Conservation (phyloP, 345 rosid species). For the Salix arbutifolia region DNA sequence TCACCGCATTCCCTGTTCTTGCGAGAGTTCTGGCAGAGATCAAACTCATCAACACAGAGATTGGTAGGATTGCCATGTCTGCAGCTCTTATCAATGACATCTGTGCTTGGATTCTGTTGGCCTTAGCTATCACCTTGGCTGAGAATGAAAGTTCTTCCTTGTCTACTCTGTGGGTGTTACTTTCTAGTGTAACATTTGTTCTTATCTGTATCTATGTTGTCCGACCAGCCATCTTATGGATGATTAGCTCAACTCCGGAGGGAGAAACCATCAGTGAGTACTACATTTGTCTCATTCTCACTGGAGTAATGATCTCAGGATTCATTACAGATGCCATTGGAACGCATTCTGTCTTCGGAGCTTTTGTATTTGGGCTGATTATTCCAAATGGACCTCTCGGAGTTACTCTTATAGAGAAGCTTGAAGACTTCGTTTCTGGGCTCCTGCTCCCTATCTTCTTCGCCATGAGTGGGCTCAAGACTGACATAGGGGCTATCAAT, state of each 20-base stretch:
- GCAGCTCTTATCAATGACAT: slow-evolving; percentile 87
- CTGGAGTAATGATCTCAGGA: slow-evolving; percentile 91
- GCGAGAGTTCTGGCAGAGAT: slow-evolving; percentile 89
- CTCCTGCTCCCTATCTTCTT: slow-evolving; percentile 89
- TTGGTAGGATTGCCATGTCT: slow-evolving; percentile 89
- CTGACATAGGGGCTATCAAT: slow-evolving; percentile 40
- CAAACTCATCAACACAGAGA: slow-evolving; percentile 77
- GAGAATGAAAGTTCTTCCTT: slow-evolving; percentile 52
- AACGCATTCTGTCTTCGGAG: slow-evolving; percentile 92
- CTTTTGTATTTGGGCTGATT: slow-evolving; percentile 81
- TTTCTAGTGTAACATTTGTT: slow-evolving; percentile 49
- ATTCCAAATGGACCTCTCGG: slow-evolving; percentile 92
- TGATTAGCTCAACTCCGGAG: slow-evolving; percentile 75
- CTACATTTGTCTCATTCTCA: slow-evolving; percentile 73
- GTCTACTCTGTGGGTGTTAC: slow-evolving; percentile 70
- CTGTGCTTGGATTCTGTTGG: slow-evolving; percentile 82
- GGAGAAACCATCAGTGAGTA: slow-evolving; percentile 83
- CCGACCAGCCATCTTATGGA: slow-evolving; percentile 68
- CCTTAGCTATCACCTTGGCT: slow-evolving; percentile 73
- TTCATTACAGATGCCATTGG: slow-evolving; percentile 92
- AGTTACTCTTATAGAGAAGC: slow-evolving; percentile 79
- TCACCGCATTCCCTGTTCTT: slow-evolving; percentile 91
- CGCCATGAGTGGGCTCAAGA: slow-evolving; percentile 87
- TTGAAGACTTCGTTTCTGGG: slow-evolving; percentile 96
- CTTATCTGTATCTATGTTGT: slow-evolving; percentile 50